These are phyloP conservation scores for Cyphellophora europaea DNA, from an alignment of 2,329 filamentous ascomycete genomes.

Conservation along the genomic window DNA sequence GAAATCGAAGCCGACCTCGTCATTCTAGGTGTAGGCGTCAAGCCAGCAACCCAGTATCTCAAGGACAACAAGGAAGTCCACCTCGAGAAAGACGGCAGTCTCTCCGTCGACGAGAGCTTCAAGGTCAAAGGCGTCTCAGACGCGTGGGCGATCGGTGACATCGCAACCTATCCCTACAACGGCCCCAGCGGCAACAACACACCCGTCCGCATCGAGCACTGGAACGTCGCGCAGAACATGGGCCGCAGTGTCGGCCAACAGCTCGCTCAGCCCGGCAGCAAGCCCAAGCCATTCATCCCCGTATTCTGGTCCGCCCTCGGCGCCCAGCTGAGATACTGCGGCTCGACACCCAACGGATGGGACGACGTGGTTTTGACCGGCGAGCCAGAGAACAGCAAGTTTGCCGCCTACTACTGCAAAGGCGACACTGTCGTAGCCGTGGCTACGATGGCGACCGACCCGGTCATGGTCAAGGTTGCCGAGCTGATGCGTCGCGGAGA, in stretches of 20 bases:
- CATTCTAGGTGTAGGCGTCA: conserved; percentile 81
- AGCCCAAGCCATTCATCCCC: conserved; percentile 69
- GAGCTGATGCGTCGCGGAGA: conserved; percentile 74
- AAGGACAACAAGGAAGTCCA: conserved; percentile 59
- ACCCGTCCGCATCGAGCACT: conserved; percentile 83
- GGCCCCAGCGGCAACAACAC: conserved; percentile 73
- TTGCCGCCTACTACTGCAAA: conserved; percentile 80
- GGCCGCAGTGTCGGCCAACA: conserved; percentile 70
- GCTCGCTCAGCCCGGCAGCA: conserved; percentile 56
- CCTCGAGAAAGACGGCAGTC: conserved; percentile 75
- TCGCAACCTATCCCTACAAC: conserved; percentile 88
- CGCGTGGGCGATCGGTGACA: conserved; percentile 90
- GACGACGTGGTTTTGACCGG: conserved; percentile 79
- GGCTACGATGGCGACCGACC: conserved; percentile 83
- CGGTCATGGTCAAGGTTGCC: conserved; percentile 69
- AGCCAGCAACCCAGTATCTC: conserved; percentile 75
- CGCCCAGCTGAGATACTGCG: conserved; percentile 84
- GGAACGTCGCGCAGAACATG: conserved; percentile 90
- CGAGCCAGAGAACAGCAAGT: conserved; percentile 66
- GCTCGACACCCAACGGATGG: conserved; percentile 72
- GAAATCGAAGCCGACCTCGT: conserved; percentile 79
- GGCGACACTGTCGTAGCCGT: conserved; percentile 83
- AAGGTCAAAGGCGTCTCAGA: conserved; percentile 65
- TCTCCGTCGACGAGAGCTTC: conserved; percentile 73
- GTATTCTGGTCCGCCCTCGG: conserved; percentile 96